Base-by-base conservation (phyloP, 345 rosid genomes). In the Durio zibethinus region DNA sequence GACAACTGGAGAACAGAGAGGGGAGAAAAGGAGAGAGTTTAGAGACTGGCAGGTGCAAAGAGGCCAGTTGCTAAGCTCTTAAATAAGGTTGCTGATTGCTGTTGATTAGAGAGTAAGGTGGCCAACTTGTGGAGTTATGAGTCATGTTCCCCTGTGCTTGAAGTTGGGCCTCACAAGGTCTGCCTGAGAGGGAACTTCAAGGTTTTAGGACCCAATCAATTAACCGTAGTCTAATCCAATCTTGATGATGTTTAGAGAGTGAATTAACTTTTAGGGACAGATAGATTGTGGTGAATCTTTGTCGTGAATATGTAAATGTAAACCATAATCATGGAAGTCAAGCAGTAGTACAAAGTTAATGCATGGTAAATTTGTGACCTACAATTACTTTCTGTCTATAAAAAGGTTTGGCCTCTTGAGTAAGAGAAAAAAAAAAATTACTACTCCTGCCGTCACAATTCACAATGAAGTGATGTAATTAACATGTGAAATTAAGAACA, bases 11-110 rank as follows among this genome's bases (percentile, higher is more conserved):
- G 36, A 74, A 20, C 35, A 29, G 31, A 45, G 78, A 31, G 7
- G 48, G 47, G 3, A 60, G 15, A 47, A 4, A 43, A 27, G 40
- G 40, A 38, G 1, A 57, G 66, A 38, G 15, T 10, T 54, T 3
- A 5, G 36, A 21, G 5, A 50, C 47, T 2, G 15, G 16, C 53
- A 42, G 40, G 23, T 42, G 72, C 5, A 16, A 38, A 53, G 27
- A 11, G 48, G 48, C 15, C 11, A 52, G 31, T 25, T 27, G 36
- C 50, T 42, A 2, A 2, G n/a, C 50, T 31, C 36, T 52, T 33
- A 72, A 72, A 72, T 52, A 72, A 52, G 29, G 45, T 50, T 71
- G 45, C 21, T 50, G 74, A 70, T 10, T 48, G 18, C 5, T 52
- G 16, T 18, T 50, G 57, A 15, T 15, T 10, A 47, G 56, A 25